These are phyloP conservation scores for Annona squamosa DNA, from an alignment of 164 flowering plant genomes.

Conservation along the genomic window DNA sequence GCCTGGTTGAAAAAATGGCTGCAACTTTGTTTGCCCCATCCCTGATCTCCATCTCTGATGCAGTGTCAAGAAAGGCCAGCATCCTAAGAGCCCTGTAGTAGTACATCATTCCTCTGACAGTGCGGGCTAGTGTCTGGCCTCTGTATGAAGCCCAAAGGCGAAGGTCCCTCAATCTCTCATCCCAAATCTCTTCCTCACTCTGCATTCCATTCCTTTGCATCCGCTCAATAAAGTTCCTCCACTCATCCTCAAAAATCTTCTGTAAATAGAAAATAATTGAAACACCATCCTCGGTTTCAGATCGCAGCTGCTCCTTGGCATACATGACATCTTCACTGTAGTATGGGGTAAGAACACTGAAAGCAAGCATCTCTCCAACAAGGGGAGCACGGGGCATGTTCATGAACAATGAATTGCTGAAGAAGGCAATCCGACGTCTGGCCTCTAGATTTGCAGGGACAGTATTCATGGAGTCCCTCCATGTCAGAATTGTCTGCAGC, in stretches of 20 bases:
- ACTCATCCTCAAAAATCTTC: conserved; percentile 77
- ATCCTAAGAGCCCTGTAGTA: conserved; percentile 75
- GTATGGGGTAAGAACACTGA: conserved; percentile 85
- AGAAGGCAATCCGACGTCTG: conserved; percentile 74
- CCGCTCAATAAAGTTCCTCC: conserved; percentile 76
- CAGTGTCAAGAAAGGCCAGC: conserved; percentile 78
- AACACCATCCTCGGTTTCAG: conserved; percentile 85
- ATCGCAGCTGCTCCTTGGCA: conserved; percentile 42
- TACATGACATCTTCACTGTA: conserved; percentile 72
- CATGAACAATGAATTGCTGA: conserved; percentile 91
- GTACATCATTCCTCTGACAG: conserved; percentile 99
- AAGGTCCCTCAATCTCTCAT: conserved; percentile 44
- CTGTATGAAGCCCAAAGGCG: conserved; percentile 91
- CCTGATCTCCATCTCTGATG: conserved; percentile 74
- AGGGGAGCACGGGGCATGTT: conserved; percentile 89
- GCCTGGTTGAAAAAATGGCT: conserved; percentile 32
- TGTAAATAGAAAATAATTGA: conserved; percentile 81
- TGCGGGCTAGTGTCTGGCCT: conserved; percentile 89
- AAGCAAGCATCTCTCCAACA: conserved; percentile 70
- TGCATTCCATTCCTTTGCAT: conserved; percentile 70
- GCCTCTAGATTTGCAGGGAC: conserved; percentile 82
- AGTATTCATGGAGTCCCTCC: conserved; percentile 76
- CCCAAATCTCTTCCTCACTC: conserved; percentile 58
- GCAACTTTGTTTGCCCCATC: conserved; percentile 46
- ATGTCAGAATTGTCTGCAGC: conserved; percentile 56